Percentiles rank a stretch among this genome's conserved stretches.
phyloP scores from a whole-genome alignment of 2,329 filamentous ascomycete species.

The Arthrobotrys sphaeroides region DNA sequence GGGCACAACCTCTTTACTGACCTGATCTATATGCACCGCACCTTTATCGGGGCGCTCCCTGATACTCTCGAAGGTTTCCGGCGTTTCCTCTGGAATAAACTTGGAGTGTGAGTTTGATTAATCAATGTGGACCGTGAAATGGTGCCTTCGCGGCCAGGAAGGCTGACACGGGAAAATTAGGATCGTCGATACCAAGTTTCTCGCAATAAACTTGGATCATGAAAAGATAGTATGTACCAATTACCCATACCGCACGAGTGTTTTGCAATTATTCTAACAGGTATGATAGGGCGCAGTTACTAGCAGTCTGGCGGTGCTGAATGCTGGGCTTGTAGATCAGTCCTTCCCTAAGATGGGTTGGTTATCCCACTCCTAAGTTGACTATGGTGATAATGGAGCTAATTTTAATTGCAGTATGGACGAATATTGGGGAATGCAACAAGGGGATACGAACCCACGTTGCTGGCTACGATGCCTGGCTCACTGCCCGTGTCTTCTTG shows the following conservation, averaged over 20 bases:
- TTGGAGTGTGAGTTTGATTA: constrained; percentile 60
- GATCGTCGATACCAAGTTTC: constrained; percentile 71
- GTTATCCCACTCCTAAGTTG: background rate
- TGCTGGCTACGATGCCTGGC: constrained; percentile 47
- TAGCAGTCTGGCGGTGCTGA: constrained; percentile 34
- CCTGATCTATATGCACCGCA: constrained; percentile 71
- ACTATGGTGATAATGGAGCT: too few relatives aligned
- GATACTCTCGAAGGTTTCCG: constrained; percentile 67
- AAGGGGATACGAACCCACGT: constrained; percentile 20
- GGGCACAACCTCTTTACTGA: constrained; percentile 74
- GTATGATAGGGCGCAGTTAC: constrained; percentile 16
- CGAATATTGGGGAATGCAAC: constrained; percentile 3
- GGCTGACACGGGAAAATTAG: too few relatives aligned
- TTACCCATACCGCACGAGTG: too few relatives aligned
- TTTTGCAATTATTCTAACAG: constrained; percentile 23
- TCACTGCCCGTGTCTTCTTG: constrained; percentile 23
- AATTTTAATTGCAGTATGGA: too few relatives aligned
- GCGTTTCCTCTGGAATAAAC: constrained; percentile 63
- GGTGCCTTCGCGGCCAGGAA: too few relatives aligned
- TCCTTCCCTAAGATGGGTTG: constrained; percentile 32
- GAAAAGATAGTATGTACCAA: constrained; percentile 1
- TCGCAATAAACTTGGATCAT: constrained; percentile 63
- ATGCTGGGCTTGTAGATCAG: constrained; percentile 8
- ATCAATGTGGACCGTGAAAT: too few relatives aligned
- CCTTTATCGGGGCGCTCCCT: constrained; percentile 70